phyloP scores from a whole-genome alignment of 371 early-diverging fungal species.

The Mucor irregularis region DNA sequence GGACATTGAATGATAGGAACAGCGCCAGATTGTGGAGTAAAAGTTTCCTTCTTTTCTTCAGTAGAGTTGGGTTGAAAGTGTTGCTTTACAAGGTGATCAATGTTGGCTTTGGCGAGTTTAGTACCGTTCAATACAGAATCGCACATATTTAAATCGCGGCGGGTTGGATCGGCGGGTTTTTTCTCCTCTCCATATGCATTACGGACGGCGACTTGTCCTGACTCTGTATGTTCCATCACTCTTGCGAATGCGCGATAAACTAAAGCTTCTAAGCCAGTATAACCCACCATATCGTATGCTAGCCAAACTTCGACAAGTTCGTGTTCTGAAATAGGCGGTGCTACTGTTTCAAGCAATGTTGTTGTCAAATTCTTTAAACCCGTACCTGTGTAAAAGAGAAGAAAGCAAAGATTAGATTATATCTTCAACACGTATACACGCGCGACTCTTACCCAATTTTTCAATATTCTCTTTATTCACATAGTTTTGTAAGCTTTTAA shows the following conservation, averaged over 20 bases:
- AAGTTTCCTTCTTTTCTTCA: constrained; percentile 10
- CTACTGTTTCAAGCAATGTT: constrained; percentile 63
- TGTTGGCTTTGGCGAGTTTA: constrained; percentile 48
- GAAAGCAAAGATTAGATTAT: not conserved
- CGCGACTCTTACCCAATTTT: constrained; percentile 37
- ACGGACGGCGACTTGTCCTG: constrained; percentile 66
- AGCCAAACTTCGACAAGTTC: constrained; percentile 69
- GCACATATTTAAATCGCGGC: constrained; percentile 59
- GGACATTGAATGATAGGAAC: constrained; percentile 59
- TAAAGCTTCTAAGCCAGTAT: constrained; percentile 57
- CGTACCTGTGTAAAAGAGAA: constrained; percentile 31
- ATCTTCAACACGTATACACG: not conserved
- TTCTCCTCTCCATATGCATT: constrained; percentile 42
- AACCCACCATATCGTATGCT: constrained; percentile 65
- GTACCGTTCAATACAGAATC: constrained; percentile 59
- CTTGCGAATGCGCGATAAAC: constrained; percentile 65
- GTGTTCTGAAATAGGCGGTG: constrained; percentile 69
- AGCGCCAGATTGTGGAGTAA: constrained; percentile 42
- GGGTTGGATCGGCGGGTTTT: constrained; percentile 27
- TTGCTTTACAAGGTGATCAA: constrained; percentile 23
- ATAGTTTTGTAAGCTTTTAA: constrained; percentile 48
- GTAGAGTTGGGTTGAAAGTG: constrained; percentile 16
- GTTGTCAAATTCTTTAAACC: constrained; percentile 23
- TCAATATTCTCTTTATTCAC: constrained; percentile 67
- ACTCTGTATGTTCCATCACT: constrained; percentile 71